Base-by-base conservation (phyloP, 2,329 filamentous ascomycete species). In the Penicillium corylophilum region DNA sequence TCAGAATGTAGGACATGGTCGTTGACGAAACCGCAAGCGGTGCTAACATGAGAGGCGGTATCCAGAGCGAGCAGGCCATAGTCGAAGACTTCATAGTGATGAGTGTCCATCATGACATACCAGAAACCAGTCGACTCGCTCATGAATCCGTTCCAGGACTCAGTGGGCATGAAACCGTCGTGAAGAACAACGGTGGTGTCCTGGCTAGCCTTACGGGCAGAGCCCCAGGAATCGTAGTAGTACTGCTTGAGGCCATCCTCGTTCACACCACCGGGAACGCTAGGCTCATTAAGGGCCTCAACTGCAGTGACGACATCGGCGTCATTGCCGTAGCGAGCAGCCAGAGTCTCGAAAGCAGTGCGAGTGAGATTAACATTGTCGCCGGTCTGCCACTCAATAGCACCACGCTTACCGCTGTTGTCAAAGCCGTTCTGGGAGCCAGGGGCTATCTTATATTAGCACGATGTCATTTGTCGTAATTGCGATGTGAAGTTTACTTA, bases 401-500 rank as follows among this genome's bases (percentile, higher is more conserved):
- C 46, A 9, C 68, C 72, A 50, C 62, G 72, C 40, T 72, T 75
- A 41, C 85, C 85, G 48, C 80, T 83, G 70, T 87, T 87, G 68
- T 87, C 84, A 64, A 86, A 87, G 3, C 84, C 84, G 55, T 87
- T 87, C 61, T 87, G 84, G 6, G 82, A 85, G 6, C 79, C 78
- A 16, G 82, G 81, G 28, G 82, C 82, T 75, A 55, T 26, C 45
- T 10, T 7, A 13, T 41, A 12, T 24, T 39, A 46, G 55, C 35
- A 64, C 50, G 24, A 1, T 26, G 22, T 7, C 39, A 16, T 29
- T 20, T 16, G 18, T 7, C 26, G 13, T 41, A 26, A 0, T 26
- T 44, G 22, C 22, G 20, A 20, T 23, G 16, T 9, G 10, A 4
- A 15, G 15, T 26, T 24, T 18, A 72, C 78, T 67, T 67, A 82